Conservation (phyloP, 495 filamentous ascomycete species). For the Glutinoglossum americanum region DNA sequence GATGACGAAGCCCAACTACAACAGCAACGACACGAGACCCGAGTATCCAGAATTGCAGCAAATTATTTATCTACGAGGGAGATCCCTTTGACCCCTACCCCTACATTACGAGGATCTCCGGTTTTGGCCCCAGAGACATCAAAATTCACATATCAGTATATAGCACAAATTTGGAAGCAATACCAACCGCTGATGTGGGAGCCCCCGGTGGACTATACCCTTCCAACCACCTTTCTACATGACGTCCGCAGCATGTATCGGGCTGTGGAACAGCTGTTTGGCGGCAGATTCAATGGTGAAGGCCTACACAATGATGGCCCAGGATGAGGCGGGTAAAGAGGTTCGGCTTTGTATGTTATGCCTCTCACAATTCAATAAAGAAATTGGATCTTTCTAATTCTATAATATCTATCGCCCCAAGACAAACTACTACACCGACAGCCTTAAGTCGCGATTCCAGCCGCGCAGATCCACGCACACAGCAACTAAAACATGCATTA, state of each 20-base stretch:
- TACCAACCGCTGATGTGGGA: too few relatives aligned
- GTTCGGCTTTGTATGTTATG: not conserved
- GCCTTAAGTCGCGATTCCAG: too few relatives aligned
- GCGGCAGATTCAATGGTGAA: not conserved
- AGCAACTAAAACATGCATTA: too few relatives aligned
- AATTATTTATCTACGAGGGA: not conserved
- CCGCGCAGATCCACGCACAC: too few relatives aligned
- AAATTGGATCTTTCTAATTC: too few relatives aligned
- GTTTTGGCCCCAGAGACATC: too few relatives aligned
- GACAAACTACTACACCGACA: too few relatives aligned
- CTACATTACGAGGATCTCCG: not conserved
- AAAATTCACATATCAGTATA: too few relatives aligned
- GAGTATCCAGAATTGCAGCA: not conserved
- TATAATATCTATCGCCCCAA: too few relatives aligned
- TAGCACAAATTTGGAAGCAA: too few relatives aligned
- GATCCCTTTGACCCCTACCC: not conserved
- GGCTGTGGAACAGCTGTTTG: not conserved
- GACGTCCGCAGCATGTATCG: not conserved
- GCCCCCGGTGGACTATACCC: too few relatives aligned
- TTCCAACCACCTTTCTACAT: too few relatives aligned
- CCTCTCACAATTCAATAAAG: not conserved
- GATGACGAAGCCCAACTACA: not conserved
- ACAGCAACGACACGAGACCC: not conserved
- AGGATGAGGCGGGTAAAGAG: not conserved
- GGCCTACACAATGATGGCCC: not conserved